A percentile compares a stretch with the other conserved stretches of the same genome.
Conservation (phyloP, 2,329 filamentous ascomycete species). For the Sporothrix schenckii region DNA sequence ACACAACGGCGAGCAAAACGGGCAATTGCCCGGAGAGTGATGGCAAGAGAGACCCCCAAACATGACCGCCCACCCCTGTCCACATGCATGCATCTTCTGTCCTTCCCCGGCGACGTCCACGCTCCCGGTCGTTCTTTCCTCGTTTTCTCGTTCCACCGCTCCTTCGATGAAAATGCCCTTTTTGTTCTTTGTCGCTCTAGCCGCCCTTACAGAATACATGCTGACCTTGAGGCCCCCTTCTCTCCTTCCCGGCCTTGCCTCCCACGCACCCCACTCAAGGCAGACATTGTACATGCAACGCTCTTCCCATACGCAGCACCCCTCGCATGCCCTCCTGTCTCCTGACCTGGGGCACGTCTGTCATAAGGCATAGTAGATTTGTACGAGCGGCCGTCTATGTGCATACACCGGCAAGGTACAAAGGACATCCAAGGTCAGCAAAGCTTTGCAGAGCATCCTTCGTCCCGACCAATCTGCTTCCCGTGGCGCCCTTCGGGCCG, state of each 20-base stretch:
- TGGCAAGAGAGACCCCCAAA: conserved; percentile 5
- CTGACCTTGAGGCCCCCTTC: background rate
- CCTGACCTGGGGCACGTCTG: conserved; percentile 19
- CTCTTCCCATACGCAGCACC: conserved; percentile 20
- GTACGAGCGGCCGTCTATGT: background rate
- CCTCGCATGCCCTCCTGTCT: conserved; percentile 28
- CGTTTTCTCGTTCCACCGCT: conserved; percentile 28
- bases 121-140: conserved; percentile 26
- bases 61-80: background rate
- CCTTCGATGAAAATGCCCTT: conserved; percentile 31
- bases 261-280: conserved; percentile 16
- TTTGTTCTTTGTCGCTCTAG: conserved; percentile 12
- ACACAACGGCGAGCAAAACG: conserved; percentile 6
- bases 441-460: background rate
- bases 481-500: conserved; percentile 4
- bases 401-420: conserved; percentile 1
- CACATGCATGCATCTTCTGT: background rate
- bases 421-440: background rate
- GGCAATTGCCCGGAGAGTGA: background rate
- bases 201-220: background rate
- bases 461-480: conserved; percentile 8
- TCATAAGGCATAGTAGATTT: background rate
- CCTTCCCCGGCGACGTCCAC: conserved; percentile 25
- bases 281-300: background rate
- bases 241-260: conserved; percentile 5